These are phyloP conservation scores for Ceratopteris richardii DNA, from an alignment of 75 land plant species.

Conservation along the genomic window DNA sequence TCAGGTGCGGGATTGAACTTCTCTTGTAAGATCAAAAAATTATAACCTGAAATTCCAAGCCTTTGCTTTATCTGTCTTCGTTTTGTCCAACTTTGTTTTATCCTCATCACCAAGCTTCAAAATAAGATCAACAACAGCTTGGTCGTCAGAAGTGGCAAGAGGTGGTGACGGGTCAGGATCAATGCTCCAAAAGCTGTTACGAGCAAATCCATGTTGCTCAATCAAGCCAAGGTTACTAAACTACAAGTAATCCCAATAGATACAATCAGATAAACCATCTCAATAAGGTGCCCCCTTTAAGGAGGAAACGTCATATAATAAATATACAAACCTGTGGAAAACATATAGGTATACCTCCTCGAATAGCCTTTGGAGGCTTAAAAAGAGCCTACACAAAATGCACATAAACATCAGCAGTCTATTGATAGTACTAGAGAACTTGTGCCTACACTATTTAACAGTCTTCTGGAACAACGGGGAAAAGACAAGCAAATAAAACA, in stretches of 20 bases:
- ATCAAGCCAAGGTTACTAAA: constrained; percentile 43
- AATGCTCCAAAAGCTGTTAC: constrained; percentile 46
- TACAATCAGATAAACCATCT: neutral
- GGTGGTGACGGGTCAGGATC: constrained; percentile 45
- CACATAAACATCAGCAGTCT: neutral
- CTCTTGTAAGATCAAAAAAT: too few species aligned
- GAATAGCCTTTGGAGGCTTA: constrained; percentile 63
- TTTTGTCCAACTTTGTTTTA: constrained; percentile 10
- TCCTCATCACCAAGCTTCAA: constrained; percentile 73
- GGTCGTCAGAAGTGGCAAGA: constrained; percentile 10
- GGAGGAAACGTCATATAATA: too few species aligned
- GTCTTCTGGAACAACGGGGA: too few species aligned
- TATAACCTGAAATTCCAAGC: constrained; percentile 80
- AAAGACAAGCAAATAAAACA: too few species aligned
- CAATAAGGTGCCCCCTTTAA: too few species aligned
- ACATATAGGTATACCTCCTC: constrained; percentile 63
- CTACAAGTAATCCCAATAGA: constrained; percentile 14
- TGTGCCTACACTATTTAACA: too few species aligned
- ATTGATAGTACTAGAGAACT: too few species aligned
- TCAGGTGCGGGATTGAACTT: too few species aligned
- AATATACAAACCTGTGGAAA: constrained; percentile 48
- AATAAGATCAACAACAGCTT: constrained; percentile 58
- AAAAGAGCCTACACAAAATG: constrained; percentile 35
- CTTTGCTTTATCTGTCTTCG: constrained; percentile 20
- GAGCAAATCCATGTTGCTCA: constrained; percentile 65